phyloP scores from a whole-genome alignment of 2,329 filamentous ascomycete genomes.

The Calonectria naviculata region DNA sequence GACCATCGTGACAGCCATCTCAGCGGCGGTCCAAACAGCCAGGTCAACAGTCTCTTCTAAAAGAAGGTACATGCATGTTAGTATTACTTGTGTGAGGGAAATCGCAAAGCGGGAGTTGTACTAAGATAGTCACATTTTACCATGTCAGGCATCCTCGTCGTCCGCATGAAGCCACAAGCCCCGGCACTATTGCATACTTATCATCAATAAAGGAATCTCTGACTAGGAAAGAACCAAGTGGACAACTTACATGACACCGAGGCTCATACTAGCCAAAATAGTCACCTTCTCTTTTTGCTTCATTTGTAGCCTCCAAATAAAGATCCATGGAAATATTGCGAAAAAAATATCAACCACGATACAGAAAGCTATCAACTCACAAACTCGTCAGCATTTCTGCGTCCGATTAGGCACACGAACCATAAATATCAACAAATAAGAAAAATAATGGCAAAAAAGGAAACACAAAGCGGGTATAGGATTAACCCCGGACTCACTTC shows the following conservation, averaged over 20 bases:
- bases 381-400: background rate
- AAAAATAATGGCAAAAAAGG: background rate
- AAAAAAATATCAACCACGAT: conserved; percentile 49
- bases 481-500: conserved; percentile 12
- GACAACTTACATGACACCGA: conserved; percentile 49
- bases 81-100: background rate
- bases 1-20: conserved; percentile 49
- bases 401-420: too few species aligned
- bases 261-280: conserved; percentile 51
- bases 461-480: background rate
- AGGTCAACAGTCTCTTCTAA: conserved; percentile 46
- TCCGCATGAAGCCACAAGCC: conserved; percentile 13
- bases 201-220: background rate
- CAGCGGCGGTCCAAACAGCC: conserved; percentile 49
- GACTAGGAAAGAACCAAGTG: background rate
- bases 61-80: background rate
- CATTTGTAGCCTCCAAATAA: conserved; percentile 55
- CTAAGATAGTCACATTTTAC: conserved; percentile 9
- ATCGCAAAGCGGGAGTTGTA: background rate
- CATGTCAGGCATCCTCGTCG: conserved; percentile 2
- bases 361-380: conserved; percentile 3
- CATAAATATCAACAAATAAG: background rate
- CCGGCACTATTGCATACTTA: conserved; percentile 8
- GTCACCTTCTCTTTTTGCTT: conserved; percentile 55
- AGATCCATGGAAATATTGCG: conserved; percentile 53